Base-by-base conservation (phyloP, 352 stramenopile genomes). In the Thraustotheca clavata region DNA sequence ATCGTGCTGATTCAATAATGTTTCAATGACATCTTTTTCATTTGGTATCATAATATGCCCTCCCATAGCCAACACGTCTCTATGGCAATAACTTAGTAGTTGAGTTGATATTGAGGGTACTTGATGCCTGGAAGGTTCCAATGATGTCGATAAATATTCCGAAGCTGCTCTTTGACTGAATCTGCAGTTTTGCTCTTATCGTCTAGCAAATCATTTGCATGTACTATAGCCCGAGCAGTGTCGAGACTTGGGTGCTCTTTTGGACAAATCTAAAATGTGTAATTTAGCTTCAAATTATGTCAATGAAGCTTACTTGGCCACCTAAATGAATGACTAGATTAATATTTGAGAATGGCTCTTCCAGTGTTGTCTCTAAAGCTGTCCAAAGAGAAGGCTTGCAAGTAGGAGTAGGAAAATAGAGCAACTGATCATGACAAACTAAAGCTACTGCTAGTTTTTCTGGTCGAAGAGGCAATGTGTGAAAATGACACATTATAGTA, bases 261-360 rank as follows among this genome's bases (percentile, higher is more conserved):
- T 20, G 39, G 60, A 54, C 18, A 49, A 9, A 43, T 22, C 67
- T 50, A 61, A 34, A 31, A 66, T n/a, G 7, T 1, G 4, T 1
- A 16, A 22, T 34, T 41, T 1, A 46, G 12, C 24, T 60, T 43
- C 2, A 71, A 50, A 38, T 62, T 40, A 4, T 62, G 55, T 46
- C 38, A 46, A 46, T 16, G 16, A n/a, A 46, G 16, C 38, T 16
- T 35, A 63, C 55, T 33, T 87, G 76, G 0, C 78, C 78, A 2
- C 78, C 80, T 2, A 87, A 48, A 27, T 85, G 79, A 8, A 85
- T 22, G 11, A 69, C 76, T n/a, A 84, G 59, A 34, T 85, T 73
- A n/a, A 81, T 55, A 2, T 61, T 54, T 4, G 66, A 43, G 34
- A 80, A 87, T 3, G 79, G 76, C 20, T 62, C 62, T 12, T 62